Conservation (phyloP, 345 rosid species). For the Euphorbia tirucalli region DNA sequence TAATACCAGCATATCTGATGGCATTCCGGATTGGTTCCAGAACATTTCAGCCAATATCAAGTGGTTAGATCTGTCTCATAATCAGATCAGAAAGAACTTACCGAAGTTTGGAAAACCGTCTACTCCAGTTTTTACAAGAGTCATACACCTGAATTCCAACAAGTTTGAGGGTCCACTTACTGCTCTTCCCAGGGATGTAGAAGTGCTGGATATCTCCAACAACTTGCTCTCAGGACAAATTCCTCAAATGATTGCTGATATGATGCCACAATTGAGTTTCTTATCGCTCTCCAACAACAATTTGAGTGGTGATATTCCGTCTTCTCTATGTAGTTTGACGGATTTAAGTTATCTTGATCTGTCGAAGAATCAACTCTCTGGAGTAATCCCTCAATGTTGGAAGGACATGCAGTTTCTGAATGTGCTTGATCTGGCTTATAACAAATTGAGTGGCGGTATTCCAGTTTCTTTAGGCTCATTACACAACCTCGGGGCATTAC, state of each 20-base stretch:
- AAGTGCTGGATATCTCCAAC: conserved; percentile 5
- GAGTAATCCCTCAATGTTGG: conserved; percentile 16
- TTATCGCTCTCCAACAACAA: conserved; percentile 9
- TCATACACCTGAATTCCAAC: conserved; percentile 9
- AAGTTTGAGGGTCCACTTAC: conserved; percentile 15
- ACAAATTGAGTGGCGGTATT: conserved; percentile 8
- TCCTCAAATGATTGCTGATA: conserved; percentile 8
- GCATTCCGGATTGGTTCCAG: neutral
- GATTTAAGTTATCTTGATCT: conserved; percentile 8
- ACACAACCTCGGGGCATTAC: neutral
- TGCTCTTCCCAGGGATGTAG: conserved; percentile 6
- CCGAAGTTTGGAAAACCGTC: neutral
- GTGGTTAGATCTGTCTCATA: neutral
- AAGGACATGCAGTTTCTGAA: neutral
- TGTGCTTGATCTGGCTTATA: conserved; percentile 18
- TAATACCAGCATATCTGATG: neutral
- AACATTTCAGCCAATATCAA: neutral
- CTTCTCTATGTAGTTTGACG: conserved; percentile 14
- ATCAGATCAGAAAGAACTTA: neutral
- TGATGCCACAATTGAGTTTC: conserved; percentile 11
- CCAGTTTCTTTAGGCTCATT: conserved; percentile 14
- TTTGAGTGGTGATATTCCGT: conserved; percentile 17
- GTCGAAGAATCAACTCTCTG: conserved; percentile 16
- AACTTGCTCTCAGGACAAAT: conserved; percentile 11
- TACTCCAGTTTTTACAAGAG: neutral